Conservation (phyloP, 805 yeast genomes). For the Ogataea kodamae region DNA sequence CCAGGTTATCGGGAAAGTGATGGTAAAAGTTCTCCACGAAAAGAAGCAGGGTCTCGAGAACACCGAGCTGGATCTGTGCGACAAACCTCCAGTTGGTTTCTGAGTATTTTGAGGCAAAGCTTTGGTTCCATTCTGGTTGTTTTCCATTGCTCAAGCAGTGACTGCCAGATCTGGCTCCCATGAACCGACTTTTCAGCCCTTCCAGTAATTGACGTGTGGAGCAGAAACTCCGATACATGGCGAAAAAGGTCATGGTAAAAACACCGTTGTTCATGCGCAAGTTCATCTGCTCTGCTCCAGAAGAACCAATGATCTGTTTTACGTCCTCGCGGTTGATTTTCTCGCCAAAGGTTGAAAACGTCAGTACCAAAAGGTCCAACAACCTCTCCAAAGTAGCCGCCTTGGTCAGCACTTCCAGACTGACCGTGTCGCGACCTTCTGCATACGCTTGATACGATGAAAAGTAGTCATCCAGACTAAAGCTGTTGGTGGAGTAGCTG, state of each 20-base stretch:
- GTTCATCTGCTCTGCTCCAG: conserved; percentile 21
- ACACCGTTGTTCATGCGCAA: conserved; percentile 61
- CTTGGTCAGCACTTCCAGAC: conserved; percentile 36
- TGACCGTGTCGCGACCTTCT: conserved; percentile 19
- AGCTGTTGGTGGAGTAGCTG: conserved; percentile 34
- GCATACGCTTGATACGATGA: conserved; percentile 23
- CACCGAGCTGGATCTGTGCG: conserved; percentile 76
- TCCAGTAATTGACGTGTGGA: conserved; percentile 52
- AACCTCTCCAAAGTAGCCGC: conserved; percentile 74
- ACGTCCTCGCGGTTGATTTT: conserved; percentile 42
- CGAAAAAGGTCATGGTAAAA: conserved; percentile 65
- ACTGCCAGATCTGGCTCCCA: conserved; percentile 63
- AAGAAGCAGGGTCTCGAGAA: conserved; percentile 69
- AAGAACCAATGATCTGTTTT: conserved; percentile 31
- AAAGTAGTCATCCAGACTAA: conserved; percentile 32
- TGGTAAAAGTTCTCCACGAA: conserved; percentile 70
- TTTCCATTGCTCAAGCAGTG: conserved; percentile 30
- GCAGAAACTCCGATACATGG: conserved; percentile 65
- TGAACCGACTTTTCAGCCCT: conserved; percentile 51
- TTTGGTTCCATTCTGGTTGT: conserved; percentile 56
- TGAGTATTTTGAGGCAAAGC: conserved; percentile 33
- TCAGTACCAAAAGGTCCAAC: conserved; percentile 75
- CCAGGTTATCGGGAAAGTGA: conserved; percentile 68
- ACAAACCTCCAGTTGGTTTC: conserved; percentile 63
- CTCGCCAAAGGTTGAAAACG: conserved; percentile 54